Percentiles rank a stretch among this genome's conserved stretches.
Conservation (phyloP, 164 flowering plant species). For the Umbellularia californica region DNA sequence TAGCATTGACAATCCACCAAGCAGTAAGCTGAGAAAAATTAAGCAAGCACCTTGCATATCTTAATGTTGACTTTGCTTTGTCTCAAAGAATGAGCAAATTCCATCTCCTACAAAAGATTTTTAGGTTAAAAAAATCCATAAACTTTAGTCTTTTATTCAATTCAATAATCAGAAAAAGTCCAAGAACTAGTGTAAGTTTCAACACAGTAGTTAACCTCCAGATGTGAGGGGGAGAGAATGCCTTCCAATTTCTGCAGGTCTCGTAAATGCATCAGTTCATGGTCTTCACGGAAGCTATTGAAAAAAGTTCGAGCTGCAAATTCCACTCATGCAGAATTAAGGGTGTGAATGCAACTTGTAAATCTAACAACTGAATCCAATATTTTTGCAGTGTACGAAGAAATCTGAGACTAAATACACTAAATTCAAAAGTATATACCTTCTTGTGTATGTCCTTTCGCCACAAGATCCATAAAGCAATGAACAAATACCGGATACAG, state of each 20-base stretch:
- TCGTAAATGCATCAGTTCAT: slow-evolving; percentile 75
- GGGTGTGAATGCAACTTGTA: background rate
- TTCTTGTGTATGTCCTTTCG: slow-evolving; percentile 80
- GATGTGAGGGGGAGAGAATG: slow-evolving; percentile 84
- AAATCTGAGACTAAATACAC: slow-evolving; percentile 4
- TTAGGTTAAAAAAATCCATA: background rate
- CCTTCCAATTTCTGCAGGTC: slow-evolving; percentile 98
- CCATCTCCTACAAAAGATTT: slow-evolving; percentile 70
- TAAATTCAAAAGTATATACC: slow-evolving; percentile 35
- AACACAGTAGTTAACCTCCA: slow-evolving; percentile 55
- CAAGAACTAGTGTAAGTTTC: background rate
- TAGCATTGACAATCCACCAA: background rate
- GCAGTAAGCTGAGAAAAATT: background rate
- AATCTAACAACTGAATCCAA: background rate
- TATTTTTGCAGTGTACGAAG: background rate
- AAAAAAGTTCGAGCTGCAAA: slow-evolving; percentile 75
- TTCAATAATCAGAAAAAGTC: background rate
- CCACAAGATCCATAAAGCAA: slow-evolving; percentile 95
- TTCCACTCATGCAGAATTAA: slow-evolving; percentile 9
- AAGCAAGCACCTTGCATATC: slow-evolving; percentile 69
- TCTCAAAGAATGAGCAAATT: slow-evolving; percentile 87
- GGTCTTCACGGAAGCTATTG: slow-evolving; percentile 85
- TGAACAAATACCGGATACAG: slow-evolving; percentile 95
- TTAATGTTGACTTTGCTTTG: slow-evolving; percentile 82
- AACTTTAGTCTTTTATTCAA: background rate